These are phyloP conservation scores for Phytophthora lateralis DNA, from an alignment of 352 stramenopile species.

Conservation along the genomic window DNA sequence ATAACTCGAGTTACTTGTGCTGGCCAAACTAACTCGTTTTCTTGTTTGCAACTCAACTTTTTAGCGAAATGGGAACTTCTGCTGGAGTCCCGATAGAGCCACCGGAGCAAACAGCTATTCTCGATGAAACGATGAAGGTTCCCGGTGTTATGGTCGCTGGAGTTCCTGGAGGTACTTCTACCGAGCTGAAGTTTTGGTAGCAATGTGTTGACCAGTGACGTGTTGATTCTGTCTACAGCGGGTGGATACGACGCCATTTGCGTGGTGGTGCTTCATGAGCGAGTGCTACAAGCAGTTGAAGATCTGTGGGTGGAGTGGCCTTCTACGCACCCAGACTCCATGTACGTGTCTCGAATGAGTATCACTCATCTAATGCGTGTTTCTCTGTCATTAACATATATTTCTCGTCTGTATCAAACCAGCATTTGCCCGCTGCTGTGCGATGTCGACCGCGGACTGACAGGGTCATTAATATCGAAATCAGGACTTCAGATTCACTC, in stretches of 20 bases:
- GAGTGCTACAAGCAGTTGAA: conserved; percentile 63
- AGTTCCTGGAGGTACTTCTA: conserved; percentile 87
- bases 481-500: conserved; percentile 36
- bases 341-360: conserved; percentile 37
- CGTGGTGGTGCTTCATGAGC: conserved; percentile 81
- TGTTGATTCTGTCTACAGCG: conserved; percentile 48
- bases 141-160: conserved; percentile 94
- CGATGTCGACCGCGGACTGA: conserved; percentile 44
- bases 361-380: neutral
- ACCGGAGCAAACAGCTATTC: conserved; percentile 88
- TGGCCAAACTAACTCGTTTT: neutral
- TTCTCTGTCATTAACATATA: neutral
- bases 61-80: conserved; percentile 86
- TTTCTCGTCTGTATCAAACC: neutral
- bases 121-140: conserved; percentile 92
- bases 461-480: conserved; percentile 2
- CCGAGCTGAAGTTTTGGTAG: neutral
- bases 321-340: conserved; percentile 42
- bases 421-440: conserved; percentile 80
- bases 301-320: conserved; percentile 77
- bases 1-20: neutral
- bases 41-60: neutral
- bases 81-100: conserved; percentile 95
- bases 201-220: neutral
- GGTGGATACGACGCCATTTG: conserved; percentile 97